Percentiles rank a stretch among this genome's conserved stretches.
Evolutionary conservation across 2,329 filamentous ascomycete species (phyloP).

Genomic region (Aspergillus clavatus): DNA sequence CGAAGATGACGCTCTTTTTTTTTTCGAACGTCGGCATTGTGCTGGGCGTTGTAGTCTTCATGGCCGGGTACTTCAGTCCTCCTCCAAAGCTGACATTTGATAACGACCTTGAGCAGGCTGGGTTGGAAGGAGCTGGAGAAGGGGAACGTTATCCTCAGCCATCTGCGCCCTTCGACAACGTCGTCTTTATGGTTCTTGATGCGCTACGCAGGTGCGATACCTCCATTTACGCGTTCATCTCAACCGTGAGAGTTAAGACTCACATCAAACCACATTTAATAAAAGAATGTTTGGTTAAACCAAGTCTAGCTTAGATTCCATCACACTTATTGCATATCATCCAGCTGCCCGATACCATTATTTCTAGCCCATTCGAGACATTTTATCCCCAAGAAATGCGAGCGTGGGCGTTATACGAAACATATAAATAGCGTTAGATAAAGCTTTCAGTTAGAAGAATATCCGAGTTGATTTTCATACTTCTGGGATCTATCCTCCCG

Average conservation of each 20-base stretch:
- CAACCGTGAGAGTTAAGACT: background rate
- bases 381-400: too few relatives aligned
- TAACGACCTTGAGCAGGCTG: background rate
- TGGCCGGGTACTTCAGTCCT: background rate
- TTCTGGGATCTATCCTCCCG: too few relatives aligned
- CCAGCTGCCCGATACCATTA: too few relatives aligned
- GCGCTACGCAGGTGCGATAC: background rate
- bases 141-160: background rate
- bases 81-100: background rate
- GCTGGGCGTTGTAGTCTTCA: background rate
- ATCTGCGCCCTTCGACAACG: background rate
- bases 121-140: background rate
- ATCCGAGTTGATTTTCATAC: too few relatives aligned
- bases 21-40: background rate
- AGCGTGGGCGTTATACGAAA: too few relatives aligned
- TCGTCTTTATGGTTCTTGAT: background rate
- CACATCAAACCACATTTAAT: too few relatives aligned
- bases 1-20: background rate
- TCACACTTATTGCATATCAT: too few relatives aligned
- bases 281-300: too few relatives aligned
- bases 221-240: background rate
- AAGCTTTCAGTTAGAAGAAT: too few relatives aligned
- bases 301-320: too few relatives aligned
- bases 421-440: too few relatives aligned
- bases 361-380: too few relatives aligned